These are phyloP conservation scores for Cladosporium sp. DNA, from an alignment of 2,329 filamentous ascomycete species.

Conservation along the genomic window DNA sequence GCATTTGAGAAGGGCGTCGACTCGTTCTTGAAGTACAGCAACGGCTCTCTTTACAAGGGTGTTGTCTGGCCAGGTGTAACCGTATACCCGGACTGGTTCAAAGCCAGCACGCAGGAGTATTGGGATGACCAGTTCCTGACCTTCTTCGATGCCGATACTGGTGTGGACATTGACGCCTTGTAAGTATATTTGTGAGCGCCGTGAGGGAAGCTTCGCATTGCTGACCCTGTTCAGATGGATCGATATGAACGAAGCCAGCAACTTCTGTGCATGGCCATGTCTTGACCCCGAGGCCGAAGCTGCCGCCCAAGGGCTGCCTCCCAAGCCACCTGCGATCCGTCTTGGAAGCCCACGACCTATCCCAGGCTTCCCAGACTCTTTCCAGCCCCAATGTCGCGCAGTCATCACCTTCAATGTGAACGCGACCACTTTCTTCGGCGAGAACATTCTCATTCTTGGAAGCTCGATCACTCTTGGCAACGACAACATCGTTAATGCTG, in stretches of 20 bases:
- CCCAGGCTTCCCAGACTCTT: constrained; percentile 67
- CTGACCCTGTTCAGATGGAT: constrained; percentile 47
- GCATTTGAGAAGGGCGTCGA: constrained; percentile 63
- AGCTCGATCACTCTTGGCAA: constrained; percentile 35
- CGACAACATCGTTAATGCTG: constrained; percentile 30
- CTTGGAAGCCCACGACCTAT: constrained; percentile 61
- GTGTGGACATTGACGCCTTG: constrained; percentile 73
- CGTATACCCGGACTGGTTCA: constrained; percentile 66
- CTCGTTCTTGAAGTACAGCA: constrained; percentile 54
- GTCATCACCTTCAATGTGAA: constrained; percentile 37
- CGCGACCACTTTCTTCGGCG: constrained; percentile 36
- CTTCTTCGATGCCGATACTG: constrained; percentile 65
- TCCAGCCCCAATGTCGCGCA: constrained; percentile 57
- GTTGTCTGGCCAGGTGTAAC: constrained; percentile 73
- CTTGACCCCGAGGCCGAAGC: constrained; percentile 40
- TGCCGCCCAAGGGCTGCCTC: constrained; percentile 53
- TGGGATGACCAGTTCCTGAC: constrained; percentile 68
- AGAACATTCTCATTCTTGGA: constrained; percentile 39
- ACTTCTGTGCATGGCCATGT: constrained; percentile 51
- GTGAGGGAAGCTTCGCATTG: constrained; percentile 32
- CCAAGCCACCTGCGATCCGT: constrained; percentile 62
- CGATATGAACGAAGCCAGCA: constrained; percentile 65
- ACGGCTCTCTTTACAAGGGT: constrained; percentile 59
- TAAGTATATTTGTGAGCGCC: constrained; percentile 43
- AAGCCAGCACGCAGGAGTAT: constrained; percentile 62